A percentile compares a stretch with the other conserved stretches of the same genome.
Conservation (phyloP, 768 basidiomycete species). For the Trametes coccinea region DNA sequence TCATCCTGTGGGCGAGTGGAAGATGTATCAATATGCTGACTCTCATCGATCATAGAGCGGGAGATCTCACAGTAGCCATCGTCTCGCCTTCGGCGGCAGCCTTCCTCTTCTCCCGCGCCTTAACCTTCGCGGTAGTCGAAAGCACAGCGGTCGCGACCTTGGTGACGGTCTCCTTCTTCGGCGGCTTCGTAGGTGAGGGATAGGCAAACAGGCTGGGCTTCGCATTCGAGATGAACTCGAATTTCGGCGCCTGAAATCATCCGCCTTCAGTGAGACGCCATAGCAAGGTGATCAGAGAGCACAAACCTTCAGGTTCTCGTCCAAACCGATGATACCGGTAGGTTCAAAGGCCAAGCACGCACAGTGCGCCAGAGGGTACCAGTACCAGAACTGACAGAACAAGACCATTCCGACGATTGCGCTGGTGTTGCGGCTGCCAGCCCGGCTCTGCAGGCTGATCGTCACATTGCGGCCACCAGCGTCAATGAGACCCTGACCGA, state of each 20-base stretch:
- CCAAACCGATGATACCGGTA: slow-evolving; percentile 91
- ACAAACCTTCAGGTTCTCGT: slow-evolving; percentile 78
- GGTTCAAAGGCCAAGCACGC: slow-evolving; percentile 92
- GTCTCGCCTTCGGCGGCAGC: slow-evolving; percentile 75
- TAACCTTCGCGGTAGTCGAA: slow-evolving; percentile 96
- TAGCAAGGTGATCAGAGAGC: background rate
- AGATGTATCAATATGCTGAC: background rate
- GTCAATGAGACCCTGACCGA: slow-evolving; percentile 97
- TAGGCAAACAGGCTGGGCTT: slow-evolving; percentile 92
- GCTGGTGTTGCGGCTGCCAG: slow-evolving; percentile 89
- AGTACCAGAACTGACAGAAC: slow-evolving; percentile 99
- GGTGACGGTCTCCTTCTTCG: slow-evolving; percentile 88
- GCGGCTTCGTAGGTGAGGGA: slow-evolving; percentile 80
- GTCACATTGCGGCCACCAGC: slow-evolving; percentile 97
- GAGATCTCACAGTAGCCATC: slow-evolving; percentile 74
- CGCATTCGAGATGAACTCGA: slow-evolving; percentile 89
- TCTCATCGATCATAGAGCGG: background rate
- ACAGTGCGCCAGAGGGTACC: slow-evolving; percentile 97
- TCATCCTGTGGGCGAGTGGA: slow-evolving; percentile 46
- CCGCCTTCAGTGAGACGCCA: background rate
- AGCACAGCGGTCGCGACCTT: slow-evolving; percentile 95
- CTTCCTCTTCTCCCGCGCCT: slow-evolving; percentile 91
- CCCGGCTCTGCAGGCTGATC: slow-evolving; percentile 89
- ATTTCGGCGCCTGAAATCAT: slow-evolving; percentile 76
- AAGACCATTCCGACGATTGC: slow-evolving; percentile 98